phyloP scores from a whole-genome alignment of 2,329 filamentous ascomycete species.

The Rhinocladiella mackenziei region DNA sequence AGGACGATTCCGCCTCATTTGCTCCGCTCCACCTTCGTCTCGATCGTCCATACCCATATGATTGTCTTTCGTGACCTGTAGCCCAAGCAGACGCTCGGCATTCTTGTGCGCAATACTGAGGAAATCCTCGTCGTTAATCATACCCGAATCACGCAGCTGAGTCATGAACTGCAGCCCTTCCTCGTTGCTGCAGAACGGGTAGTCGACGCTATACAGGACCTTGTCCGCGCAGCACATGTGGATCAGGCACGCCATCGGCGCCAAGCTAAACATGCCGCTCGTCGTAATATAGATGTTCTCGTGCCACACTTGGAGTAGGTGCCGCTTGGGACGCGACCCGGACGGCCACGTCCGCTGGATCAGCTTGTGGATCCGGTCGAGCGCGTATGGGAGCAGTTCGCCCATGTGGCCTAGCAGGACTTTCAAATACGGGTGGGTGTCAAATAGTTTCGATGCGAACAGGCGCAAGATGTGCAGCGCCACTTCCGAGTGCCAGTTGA shows the following conservation, averaged over 20 bases:
- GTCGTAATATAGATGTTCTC: conserved; percentile 58
- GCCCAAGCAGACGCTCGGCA: conserved; percentile 46
- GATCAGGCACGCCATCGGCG: conserved; percentile 44
- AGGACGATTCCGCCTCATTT: conserved; percentile 3
- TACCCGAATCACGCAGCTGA: conserved; percentile 47
- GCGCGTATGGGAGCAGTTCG: conserved; percentile 52
- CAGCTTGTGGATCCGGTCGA: conserved; percentile 41
- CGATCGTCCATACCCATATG: conserved; percentile 11
- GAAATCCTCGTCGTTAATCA: conserved; percentile 49
- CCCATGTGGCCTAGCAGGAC: conserved; percentile 54
- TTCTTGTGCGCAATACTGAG: conserved; percentile 50
- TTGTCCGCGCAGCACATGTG: conserved; percentile 40
- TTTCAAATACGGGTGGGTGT: conserved; percentile 52
- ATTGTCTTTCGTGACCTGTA: conserved; percentile 16
- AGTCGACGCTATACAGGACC: conserved; percentile 56
- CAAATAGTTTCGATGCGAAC: conserved; percentile 53
- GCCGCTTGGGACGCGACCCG: conserved; percentile 9
- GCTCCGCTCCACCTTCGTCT: neutral
- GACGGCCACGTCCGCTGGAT: conserved; percentile 27
- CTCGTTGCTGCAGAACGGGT: conserved; percentile 52
- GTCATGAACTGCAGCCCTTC: conserved; percentile 48
- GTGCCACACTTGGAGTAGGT: conserved; percentile 51
- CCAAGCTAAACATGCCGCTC: conserved; percentile 51
- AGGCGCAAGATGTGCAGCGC: conserved; percentile 40
- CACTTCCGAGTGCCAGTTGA: conserved; percentile 38